Evolutionary conservation across 2,329 filamentous ascomycete species (phyloP), one percentile per base, ranked within the genome.

Genomic region (Lomentospora prolificans): DNA sequence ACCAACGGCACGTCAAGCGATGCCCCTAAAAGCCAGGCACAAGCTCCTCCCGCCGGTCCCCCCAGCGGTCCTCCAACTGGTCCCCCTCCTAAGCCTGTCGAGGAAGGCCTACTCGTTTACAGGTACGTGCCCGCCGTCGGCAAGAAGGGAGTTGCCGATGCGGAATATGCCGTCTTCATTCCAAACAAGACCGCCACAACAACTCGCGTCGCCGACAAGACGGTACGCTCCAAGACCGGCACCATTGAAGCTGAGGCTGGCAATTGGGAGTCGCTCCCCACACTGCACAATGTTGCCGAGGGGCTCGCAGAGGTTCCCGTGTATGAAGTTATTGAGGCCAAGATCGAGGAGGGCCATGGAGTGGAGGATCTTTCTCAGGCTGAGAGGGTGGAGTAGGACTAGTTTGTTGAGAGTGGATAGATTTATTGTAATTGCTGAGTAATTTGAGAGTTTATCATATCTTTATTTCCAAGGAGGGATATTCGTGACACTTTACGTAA

Each of bases 121-220:
- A 72, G 76, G 30, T 84, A 83, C 60, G 72, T 85, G 0, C 82
- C 82, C 0, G 68, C 72, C 3, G 78, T 81, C 1, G 78, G 78
- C 1, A 68, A 69, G 22, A 71, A 66, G 2, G 79, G 78, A 0
- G 69, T 74, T 56, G 69, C 79, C 0, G 82, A 83, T 54, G 75
- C 71, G 2, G 76, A 81, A 60, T 80, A 85, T 62, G 70, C 77
- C 1, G 66, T 67, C 6, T 65, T 73, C 55, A 64, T 71, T 12
- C 65, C 67, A 4, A 65, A 68, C 31, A 67, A 66, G 14, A 64
- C 70, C 67, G 69, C 59, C 61, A 50, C 27, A 3, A 48, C 53
- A 4, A 28, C 41, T 22, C 53, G 41, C 4, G 41, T 69, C 1
- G 64, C 63, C 28, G 58, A 61, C 7, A 58, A 61, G 19, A 61